Conservation (phyloP, 345 rosid genomes). For the Populus euphratica region DNA sequence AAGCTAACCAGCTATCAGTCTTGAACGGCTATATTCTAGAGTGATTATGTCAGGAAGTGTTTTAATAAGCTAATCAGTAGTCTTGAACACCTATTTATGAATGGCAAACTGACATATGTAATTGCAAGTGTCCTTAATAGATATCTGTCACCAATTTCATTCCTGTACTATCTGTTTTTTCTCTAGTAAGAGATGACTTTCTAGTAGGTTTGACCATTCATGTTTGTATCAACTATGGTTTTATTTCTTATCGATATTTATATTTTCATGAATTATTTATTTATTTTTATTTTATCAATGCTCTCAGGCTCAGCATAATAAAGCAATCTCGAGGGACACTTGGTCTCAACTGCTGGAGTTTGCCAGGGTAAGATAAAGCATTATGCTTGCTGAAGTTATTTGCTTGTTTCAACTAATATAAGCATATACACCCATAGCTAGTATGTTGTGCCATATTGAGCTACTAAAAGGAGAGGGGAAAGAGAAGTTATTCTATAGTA, state of each 20-base stretch:
- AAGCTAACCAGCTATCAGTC: background rate
- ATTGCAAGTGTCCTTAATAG: background rate
- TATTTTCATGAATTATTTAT: background rate
- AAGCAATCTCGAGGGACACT: constrained; percentile 93
- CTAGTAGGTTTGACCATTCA: background rate
- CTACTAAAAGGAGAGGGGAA: too few relatives aligned
- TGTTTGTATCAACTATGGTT: background rate
- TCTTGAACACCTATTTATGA: too few relatives aligned
- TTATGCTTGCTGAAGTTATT: background rate
- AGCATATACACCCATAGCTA: background rate
- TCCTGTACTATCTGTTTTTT: too few relatives aligned
- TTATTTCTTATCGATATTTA: background rate
- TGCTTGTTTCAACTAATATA: background rate
- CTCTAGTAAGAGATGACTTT: too few relatives aligned
- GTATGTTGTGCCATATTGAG: background rate
- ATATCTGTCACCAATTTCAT: too few relatives aligned
- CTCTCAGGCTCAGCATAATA: constrained; percentile 84
- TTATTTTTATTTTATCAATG: constrained; percentile 13
- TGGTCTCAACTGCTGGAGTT: constrained; percentile 96
- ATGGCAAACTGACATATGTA: too few relatives aligned
- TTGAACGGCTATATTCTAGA: too few relatives aligned
- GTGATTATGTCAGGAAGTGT: too few relatives aligned
- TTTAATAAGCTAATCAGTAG: too few relatives aligned
- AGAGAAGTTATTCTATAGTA: too few relatives aligned
- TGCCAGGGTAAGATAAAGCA: constrained; percentile 56